Base-by-base conservation (phyloP, 352 stramenopile species). In the Globisporangium carolinianum region DNA sequence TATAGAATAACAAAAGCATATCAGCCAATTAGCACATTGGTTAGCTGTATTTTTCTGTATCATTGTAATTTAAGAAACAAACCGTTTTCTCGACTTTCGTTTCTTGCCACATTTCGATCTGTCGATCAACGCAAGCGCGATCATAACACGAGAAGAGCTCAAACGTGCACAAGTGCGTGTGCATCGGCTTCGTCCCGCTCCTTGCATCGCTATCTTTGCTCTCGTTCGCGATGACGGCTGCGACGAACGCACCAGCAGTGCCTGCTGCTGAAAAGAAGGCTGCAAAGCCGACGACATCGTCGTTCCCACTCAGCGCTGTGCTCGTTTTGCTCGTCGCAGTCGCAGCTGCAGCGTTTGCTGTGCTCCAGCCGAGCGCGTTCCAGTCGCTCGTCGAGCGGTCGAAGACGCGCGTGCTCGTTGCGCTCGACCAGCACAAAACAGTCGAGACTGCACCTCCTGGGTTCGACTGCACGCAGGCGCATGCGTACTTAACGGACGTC, bases 401-500 rank as follows among this genome's bases (percentile, higher is more conserved):
- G 14, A 66, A 65, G 24, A 54, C 53, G 15, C 61, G 61, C 15
- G 32, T 60, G 51, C 51, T 67, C 15, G 18, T 57, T 12, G 39
- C 53, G n/a, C 56, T 68, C 9, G 52, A 60, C 39, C 38, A 38
- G 41, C 32, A 60, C 47, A 53, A 63, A 42, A 47, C 24, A 14
- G 63, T 67, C 36, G 53, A 18, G 11, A 47, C 32, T 6, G 52
- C 67, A 35, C 53, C 62, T 3, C 2, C 6, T 45, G 58, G 43
- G 36, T 65, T 87, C 14, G 60, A 83, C 57, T 86, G 78, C 55
- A 14, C 7, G 0, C 39, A 57, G 3, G 72, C 76, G 6, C 58
- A 73, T 2, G 55, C 76, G 61, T 83, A 71, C 46, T 54, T 91
- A 51, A 91, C 80, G 7, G 69, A 83, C 36, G 71, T 71, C 12